phyloP scores from a whole-genome alignment of 1,139 yeast genomes.

The Yamadazyma oceani region DNA sequence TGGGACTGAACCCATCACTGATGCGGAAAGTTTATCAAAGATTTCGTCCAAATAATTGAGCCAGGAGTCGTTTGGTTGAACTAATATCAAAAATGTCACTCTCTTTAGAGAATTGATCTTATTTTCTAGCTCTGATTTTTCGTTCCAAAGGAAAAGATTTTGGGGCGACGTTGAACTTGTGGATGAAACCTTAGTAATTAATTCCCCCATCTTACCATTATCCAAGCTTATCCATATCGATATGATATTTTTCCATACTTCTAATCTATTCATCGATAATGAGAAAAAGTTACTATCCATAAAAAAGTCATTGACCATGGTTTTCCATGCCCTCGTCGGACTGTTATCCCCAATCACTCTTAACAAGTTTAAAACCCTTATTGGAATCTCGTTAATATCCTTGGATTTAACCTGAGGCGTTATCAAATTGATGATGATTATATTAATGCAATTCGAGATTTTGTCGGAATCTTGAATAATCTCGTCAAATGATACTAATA shows the following conservation, averaged over 20 bases:
- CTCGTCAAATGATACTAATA: constrained; percentile 41
- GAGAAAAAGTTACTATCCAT: constrained; percentile 50
- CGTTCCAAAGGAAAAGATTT: constrained; percentile 75
- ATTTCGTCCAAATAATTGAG: constrained; percentile 50
- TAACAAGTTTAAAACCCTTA: constrained; percentile 38
- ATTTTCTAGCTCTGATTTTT: constrained; percentile 57
- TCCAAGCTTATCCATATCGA: constrained; percentile 57
- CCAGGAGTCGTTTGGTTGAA: constrained; percentile 61
- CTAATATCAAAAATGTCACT: constrained; percentile 59
- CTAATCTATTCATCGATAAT: constrained; percentile 24
- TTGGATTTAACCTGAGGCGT: constrained; percentile 46
- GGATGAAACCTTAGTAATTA: constrained; percentile 50
- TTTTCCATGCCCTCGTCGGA: constrained; percentile 52
- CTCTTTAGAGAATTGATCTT: constrained; percentile 54
- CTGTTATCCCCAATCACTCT: constrained; percentile 34
- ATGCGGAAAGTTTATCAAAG: constrained; percentile 48
- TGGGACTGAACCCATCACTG: constrained; percentile 35
- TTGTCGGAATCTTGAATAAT: constrained; percentile 57
- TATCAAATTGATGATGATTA: constrained; percentile 44
- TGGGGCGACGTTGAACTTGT: constrained; percentile 50
- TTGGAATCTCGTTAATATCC: constrained; percentile 29
- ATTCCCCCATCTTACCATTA: constrained; percentile 59
- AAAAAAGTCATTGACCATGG: constrained; percentile 51
- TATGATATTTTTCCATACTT: constrained; percentile 52
- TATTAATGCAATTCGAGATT: constrained; percentile 39